Evolutionary conservation across 2,329 filamentous ascomycete species (phyloP), one percentile per base, ranked within the genome.

Genomic region (Botryosphaeria dothidea): DNA sequence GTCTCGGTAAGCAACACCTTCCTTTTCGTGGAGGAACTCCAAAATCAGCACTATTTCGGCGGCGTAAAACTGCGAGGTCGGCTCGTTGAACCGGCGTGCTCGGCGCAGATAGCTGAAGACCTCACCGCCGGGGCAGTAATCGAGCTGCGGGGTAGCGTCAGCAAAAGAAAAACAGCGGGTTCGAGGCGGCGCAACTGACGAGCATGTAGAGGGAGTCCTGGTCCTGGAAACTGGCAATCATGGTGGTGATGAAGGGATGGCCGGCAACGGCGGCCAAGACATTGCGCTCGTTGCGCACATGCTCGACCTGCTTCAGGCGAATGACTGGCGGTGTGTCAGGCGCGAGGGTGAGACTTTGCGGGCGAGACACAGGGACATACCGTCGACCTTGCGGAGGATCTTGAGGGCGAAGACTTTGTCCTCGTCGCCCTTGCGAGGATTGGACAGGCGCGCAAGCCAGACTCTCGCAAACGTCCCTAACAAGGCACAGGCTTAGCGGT

Each of bases 41-140:
- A 95, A 81, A 65, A 94, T 91, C 4, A 94, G 82, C 11, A 93
- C 90, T 65, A 94, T 93, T 78, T 94, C 92, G 66, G 91, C 91
- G 23, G 90, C 89, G 77, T 94, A 95, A 81, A 94, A 94, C 67
- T 90, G 89, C 9, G 91, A 89, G 54, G 88, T 91, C 52, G 86
- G 81, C 75, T 94, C 91, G 73, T 92, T 90, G 78, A 95, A 95
- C 68, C 90, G 88, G 67, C 91, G 86, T 68, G 90, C 87, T 77
- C 90, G 88, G 69, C 92, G 87, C 51, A 95, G 83, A 73, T 94
- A 94, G 71, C 88, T 92, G 77, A 95, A 94, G 43, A 95, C 87
- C 80, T 95, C 92, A 74, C 92, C 92, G 64, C 92, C 91, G 61
- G 90, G 91, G 69, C 92, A 89, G 76, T 93, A 93, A 78, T 93